These are phyloP conservation scores for Lasiosphaeria miniovina DNA, from an alignment of 495 filamentous ascomycete genomes.

Conservation along the genomic window DNA sequence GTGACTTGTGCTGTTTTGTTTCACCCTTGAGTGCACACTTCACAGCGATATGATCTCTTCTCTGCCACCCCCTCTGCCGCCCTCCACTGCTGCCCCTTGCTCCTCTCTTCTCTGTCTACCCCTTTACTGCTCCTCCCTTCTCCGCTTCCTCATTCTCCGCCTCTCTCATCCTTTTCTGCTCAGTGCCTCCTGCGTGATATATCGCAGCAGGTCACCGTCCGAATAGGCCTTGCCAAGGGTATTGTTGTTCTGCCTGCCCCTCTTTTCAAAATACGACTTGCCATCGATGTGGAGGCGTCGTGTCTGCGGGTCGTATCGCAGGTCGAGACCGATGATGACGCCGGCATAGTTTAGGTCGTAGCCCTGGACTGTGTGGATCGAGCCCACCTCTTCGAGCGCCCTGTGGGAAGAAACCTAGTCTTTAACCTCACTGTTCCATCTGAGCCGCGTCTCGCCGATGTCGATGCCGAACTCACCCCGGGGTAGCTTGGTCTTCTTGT, in stretches of 20 bases:
- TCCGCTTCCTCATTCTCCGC: too few relatives aligned
- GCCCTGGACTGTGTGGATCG: constrained; percentile 6
- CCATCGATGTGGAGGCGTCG: not conserved
- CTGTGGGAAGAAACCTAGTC: constrained; percentile 3
- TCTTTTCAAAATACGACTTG: constrained; percentile 5
- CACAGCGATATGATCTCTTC: too few relatives aligned
- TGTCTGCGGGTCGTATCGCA: not conserved
- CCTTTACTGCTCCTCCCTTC: too few relatives aligned
- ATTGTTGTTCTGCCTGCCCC: constrained; percentile 3
- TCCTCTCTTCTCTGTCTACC: too few relatives aligned
- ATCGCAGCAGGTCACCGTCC: too few relatives aligned
- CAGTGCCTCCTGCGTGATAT: too few relatives aligned
- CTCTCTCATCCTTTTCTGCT: too few relatives aligned
- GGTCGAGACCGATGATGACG: constrained; percentile 3
- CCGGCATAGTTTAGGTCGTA: constrained; percentile 7
- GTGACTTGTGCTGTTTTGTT: too few relatives aligned
- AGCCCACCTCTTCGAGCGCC: constrained; percentile 5
- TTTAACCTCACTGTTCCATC: not conserved
- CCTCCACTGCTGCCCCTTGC: too few relatives aligned
- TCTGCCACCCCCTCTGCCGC: too few relatives aligned
- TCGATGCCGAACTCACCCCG: constrained; percentile 4
- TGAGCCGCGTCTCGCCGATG: not conserved
- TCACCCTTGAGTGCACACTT: too few relatives aligned
- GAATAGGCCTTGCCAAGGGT: not conserved
- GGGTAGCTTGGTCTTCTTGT: not conserved